Percentiles rank a stretch among this genome's conserved stretches.
These are phyloP conservation scores for Didymella sp. DNA, from an alignment of 2,329 filamentous ascomycete genomes.

Conservation along the genomic window DNA sequence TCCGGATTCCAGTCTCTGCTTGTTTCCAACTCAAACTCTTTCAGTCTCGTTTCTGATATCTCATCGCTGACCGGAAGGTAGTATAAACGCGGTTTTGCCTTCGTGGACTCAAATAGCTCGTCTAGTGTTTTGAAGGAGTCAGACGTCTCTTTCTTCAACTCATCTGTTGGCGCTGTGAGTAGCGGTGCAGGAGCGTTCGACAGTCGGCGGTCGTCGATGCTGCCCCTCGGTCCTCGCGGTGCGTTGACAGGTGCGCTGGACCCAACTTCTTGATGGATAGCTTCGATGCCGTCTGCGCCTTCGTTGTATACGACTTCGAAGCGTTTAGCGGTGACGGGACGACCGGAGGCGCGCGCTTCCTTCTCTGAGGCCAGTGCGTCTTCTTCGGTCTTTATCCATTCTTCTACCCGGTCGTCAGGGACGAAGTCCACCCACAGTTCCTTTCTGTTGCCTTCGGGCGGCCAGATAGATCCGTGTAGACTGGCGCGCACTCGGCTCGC, in stretches of 20 bases:
- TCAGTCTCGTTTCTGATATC: conserved; percentile 69
- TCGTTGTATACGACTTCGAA: conserved; percentile 44
- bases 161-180: conserved; percentile 9
- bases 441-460: conserved; percentile 83
- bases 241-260: conserved; percentile 34
- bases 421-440: conserved; percentile 89
- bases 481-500: conserved; percentile 78
- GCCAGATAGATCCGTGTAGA: conserved; percentile 83
- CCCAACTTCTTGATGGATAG: conserved; percentile 47
- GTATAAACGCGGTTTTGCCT: conserved; percentile 69
- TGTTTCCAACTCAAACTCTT: conserved; percentile 60
- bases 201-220: neutral
- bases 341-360: conserved; percentile 32
- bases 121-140: conserved; percentile 62
- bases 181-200: conserved; percentile 9
- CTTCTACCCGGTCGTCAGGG: conserved; percentile 72
- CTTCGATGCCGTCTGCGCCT: conserved; percentile 25
- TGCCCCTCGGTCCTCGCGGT: conserved; percentile 30
- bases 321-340: conserved; percentile 30
- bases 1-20: conserved; percentile 51
- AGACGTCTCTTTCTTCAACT: conserved; percentile 27
- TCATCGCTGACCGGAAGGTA: conserved; percentile 70
- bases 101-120: conserved; percentile 66
- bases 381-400: conserved; percentile 70
- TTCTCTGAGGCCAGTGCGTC: conserved; percentile 41